Conservation (phyloP, 177 flowering plant species). For the Vitis hybrid region DNA sequence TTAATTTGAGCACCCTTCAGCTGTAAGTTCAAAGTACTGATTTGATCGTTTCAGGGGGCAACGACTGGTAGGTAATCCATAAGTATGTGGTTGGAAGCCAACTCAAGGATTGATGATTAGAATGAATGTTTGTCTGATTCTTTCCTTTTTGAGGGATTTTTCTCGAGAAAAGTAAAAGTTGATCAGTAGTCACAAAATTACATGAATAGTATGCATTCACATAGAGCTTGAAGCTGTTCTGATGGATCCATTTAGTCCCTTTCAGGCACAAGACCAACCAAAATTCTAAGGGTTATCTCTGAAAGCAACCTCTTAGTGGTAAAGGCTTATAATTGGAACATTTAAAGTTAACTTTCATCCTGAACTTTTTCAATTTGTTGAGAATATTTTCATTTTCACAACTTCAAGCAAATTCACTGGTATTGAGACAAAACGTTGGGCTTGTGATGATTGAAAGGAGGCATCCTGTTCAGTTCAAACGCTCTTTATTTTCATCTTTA, state of each 20-base stretch:
- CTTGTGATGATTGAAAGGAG: neutral
- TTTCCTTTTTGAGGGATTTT: no score
- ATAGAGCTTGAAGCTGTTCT: neutral
- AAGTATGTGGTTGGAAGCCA: neutral
- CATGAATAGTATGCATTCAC: no score
- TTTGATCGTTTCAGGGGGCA: neutral
- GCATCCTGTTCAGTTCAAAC: neutral
- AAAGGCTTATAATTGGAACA: neutral
- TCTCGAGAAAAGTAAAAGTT: no score
- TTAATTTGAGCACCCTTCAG: no score
- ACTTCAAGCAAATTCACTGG: neutral
- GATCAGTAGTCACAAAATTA: no score
- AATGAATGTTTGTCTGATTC: no score
- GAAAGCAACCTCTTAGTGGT: neutral
- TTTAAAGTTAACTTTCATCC: neutral
- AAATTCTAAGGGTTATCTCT: neutral
- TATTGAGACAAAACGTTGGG: no score
- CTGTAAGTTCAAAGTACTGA: neutral
- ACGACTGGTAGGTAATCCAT: no score
- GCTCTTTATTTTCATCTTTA: neutral
- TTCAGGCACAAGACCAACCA: neutral
- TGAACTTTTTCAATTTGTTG: neutral
- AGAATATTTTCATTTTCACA: neutral
- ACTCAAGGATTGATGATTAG: no score
- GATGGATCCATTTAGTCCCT: neutral